Conservation (phyloP, 345 rosid genomes). For the Lumnitzera littorea region DNA sequence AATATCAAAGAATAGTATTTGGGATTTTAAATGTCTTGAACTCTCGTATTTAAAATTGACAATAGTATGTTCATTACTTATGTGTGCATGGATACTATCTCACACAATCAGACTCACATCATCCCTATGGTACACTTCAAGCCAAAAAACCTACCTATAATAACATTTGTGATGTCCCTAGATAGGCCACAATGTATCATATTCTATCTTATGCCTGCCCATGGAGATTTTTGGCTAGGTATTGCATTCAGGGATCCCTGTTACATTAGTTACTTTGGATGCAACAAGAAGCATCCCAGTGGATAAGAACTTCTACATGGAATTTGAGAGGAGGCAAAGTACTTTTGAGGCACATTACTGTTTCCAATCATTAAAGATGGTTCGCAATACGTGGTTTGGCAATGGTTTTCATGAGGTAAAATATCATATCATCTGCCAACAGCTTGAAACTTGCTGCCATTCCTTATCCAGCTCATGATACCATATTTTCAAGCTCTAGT, state of each 20-base stretch:
- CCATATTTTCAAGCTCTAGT: background rate
- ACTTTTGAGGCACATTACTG: constrained; percentile 69
- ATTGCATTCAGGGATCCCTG: constrained; percentile 65
- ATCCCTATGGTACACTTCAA: too few relatives aligned
- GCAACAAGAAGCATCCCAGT: constrained; percentile 71
- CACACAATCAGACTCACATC: too few relatives aligned
- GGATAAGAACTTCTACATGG: constrained; percentile 38
- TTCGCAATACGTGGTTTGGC: constrained; percentile 58
- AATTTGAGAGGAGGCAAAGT: constrained; percentile 40
- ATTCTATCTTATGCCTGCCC: too few relatives aligned
- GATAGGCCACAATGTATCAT: too few relatives aligned
- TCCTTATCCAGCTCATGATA: background rate
- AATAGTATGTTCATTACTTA: too few relatives aligned
- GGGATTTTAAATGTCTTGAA: too few relatives aligned
- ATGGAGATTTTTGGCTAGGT: constrained; percentile 25
- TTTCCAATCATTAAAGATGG: constrained; percentile 60
- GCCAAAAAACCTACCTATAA: too few relatives aligned
- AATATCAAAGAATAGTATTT: too few relatives aligned
- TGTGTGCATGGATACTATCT: too few relatives aligned
- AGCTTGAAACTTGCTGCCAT: background rate
- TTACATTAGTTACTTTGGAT: constrained; percentile 67
- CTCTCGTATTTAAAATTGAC: too few relatives aligned
- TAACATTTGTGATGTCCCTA: too few relatives aligned
- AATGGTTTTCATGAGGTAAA: constrained; percentile 42
- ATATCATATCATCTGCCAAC: background rate